phyloP scores from a whole-genome alignment of 768 basidiomycete genomes.

The Lentinula guzmanii region DNA sequence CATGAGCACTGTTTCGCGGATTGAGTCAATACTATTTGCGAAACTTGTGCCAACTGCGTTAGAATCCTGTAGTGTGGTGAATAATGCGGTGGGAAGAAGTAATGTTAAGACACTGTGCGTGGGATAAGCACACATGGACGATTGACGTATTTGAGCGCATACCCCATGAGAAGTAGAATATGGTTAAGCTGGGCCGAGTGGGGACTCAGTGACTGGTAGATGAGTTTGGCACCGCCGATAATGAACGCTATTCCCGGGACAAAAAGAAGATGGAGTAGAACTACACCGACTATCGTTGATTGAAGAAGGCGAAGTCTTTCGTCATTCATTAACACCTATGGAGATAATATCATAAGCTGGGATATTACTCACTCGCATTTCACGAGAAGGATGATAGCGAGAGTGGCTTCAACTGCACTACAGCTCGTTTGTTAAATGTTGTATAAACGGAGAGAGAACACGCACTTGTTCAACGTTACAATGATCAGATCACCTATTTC shows the following conservation, averaged over 20 bases:
- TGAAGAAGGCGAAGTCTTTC: neutral
- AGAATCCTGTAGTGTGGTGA: neutral
- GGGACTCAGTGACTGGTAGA: conserved; percentile 63
- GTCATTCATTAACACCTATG: neutral
- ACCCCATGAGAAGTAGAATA: conserved; percentile 66
- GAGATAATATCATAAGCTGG: conserved; percentile 23
- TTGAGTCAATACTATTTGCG: conserved; percentile 17
- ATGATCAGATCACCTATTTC: conserved; percentile 61
- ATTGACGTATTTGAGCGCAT: conserved; percentile 9
- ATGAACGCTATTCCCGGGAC: conserved; percentile 67
- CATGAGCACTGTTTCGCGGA: conserved; percentile 41
- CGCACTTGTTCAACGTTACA: conserved; percentile 62
- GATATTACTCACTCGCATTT: conserved; percentile 59
- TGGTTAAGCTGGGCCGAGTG: conserved; percentile 63
- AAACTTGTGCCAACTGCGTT: neutral
- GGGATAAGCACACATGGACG: neutral
- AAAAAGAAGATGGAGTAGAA: conserved; percentile 66
- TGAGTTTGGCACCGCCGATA: conserved; percentile 57
- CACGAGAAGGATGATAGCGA: conserved; percentile 60
- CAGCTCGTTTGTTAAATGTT: too few species aligned
- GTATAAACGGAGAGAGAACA: neutral
- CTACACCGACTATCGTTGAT: conserved; percentile 40
- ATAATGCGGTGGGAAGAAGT: conserved; percentile 2
- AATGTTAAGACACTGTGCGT: neutral
- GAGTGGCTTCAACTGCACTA: conserved; percentile 64